Evolutionary conservation across 345 rosid genomes (phyloP), one percentile per base, ranked within the genome.

Genomic region (Corchorus olitorius): DNA sequence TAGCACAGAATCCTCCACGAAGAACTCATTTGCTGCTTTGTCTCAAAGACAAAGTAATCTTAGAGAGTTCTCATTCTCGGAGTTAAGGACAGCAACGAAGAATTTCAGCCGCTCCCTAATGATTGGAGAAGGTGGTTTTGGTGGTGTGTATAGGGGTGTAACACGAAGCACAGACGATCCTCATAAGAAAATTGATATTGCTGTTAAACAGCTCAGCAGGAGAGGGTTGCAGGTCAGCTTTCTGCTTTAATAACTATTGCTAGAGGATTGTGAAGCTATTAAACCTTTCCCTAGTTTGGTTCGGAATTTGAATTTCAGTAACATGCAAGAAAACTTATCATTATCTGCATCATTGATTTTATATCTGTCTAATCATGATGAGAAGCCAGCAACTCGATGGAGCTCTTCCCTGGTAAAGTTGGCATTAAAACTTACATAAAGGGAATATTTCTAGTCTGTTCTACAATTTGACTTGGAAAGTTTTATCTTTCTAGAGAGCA

Each of bases 51-150:
- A 84, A 58, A 86, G 90, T 77, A 89, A 92, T 81, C 92, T 96
- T 73, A 87, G 86, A 80, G 91, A 82, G 62, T 96, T 96, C 85
- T 78, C 84, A 20, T 88, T 92, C 65, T 79, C 82, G 6, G 99
- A 96, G 76, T 79, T 96, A 83, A 96, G 89, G 82, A 74, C 87
- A 7, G 93, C 97, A 63, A 96, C 99, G 0, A 93, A 96, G 88
- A 92, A 88, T 75, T 96, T 96, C 82, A 89, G 91, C 83, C 92
- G 98, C 4, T 88, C 98, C 45, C 84, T 96, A 68, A 92, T 96
- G 97, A 79, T 96, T 52, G 97, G 99, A 66, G 99, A 95, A 81
- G 98, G 99, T 66, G 97, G 99, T 33, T 96, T 96, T 55, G 98
- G 99, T 48, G 90, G 94, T 56, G 99, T 96, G 14, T 93, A 86